Evolutionary conservation across 1,139 yeast genomes (phyloP), one percentile per base, ranked within the genome.

Genomic region (Blastobotrys indianensis): DNA sequence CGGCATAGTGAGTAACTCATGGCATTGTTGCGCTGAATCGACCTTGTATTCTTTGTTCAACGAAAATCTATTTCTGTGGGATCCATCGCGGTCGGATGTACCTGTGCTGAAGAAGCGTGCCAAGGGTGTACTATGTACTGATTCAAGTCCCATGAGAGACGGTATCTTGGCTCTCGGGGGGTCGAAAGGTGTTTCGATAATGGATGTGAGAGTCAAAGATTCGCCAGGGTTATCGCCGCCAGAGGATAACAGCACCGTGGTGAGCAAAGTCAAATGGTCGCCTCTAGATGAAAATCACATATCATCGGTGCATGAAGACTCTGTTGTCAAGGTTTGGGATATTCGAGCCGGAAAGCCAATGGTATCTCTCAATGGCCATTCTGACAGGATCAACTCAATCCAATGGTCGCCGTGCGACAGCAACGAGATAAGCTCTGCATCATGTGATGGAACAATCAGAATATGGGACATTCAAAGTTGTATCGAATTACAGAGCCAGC

Each of bases 1-100:
- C 10, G 64, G 62, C 23, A 53, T 72, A 15, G 60, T 76, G 0
- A 60, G 66, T n/a, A 47, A 59, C 11, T 44, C 62, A 1, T 74
- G 78, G 73, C 56, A 57, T 2, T 69, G 77, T 41, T 64, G 72
- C 23, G 66, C 70, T 1, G 56, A 65, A 20, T 68, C 76, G 35
- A 67, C 76, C 1, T 45, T 85, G 47, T 61, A 82, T 36, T 70
- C 88, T 1, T 63, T 79, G 9, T 85, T 82, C 60, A 77, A 79
- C 50, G 79, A 80, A 53, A 75, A 79, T 52, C 56, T 85, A 25
- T 85, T 82, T 60, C 63, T 79, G 45, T 85, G 95, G 95, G 88
- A 85, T 62, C 67, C 80, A 16, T 67, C 75, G 32, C 62, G 83
- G 63, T 68, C 78, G 48, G 70, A 77, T 58, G 55, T 68, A 59